These are phyloP conservation scores for Scytalidium lignicola DNA, from an alignment of 2,329 filamentous ascomycete species.

Conservation along the genomic window DNA sequence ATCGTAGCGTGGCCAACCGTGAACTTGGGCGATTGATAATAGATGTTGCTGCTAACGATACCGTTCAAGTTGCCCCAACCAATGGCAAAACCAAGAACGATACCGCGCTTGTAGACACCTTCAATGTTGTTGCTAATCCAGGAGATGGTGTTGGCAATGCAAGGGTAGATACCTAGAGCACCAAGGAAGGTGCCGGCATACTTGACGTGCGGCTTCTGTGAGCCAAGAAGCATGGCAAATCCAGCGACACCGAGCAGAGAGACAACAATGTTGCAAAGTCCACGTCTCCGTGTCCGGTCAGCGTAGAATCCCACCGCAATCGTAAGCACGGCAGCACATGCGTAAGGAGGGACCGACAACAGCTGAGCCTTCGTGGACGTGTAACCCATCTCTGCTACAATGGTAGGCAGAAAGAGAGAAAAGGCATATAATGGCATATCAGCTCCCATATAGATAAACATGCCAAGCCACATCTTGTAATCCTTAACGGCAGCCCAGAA, in stretches of 20 bases:
- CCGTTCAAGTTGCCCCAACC: constrained; percentile 91
- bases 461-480: constrained; percentile 74
- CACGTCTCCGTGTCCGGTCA: constrained; percentile 66
- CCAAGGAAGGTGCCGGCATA: constrained; percentile 82
- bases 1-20: constrained; percentile 70
- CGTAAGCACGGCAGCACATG: constrained; percentile 62
- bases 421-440: constrained; percentile 68
- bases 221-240: constrained; percentile 71
- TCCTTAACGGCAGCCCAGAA: constrained; percentile 67
- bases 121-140: constrained; percentile 87
- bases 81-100: constrained; percentile 81
- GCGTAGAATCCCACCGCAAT: constrained; percentile 66
- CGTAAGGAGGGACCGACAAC: constrained; percentile 70
- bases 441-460: constrained; percentile 70
- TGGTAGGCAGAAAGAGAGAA: constrained; percentile 72
- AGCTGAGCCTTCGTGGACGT: constrained; percentile 58
- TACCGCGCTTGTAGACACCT: constrained; percentile 85
- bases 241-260: constrained; percentile 67
- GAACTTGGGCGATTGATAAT: constrained; percentile 48
- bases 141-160: constrained; percentile 77
- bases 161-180: constrained; percentile 81
- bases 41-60: constrained; percentile 76
- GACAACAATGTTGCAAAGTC: constrained; percentile 71
- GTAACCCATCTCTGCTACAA: constrained; percentile 55
- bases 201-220: constrained; percentile 58